A percentile compares a stretch with the other conserved stretches of the same genome.
Evolutionary conservation across 345 rosid species (phyloP).

Genomic region (Populus euphratica): DNA sequence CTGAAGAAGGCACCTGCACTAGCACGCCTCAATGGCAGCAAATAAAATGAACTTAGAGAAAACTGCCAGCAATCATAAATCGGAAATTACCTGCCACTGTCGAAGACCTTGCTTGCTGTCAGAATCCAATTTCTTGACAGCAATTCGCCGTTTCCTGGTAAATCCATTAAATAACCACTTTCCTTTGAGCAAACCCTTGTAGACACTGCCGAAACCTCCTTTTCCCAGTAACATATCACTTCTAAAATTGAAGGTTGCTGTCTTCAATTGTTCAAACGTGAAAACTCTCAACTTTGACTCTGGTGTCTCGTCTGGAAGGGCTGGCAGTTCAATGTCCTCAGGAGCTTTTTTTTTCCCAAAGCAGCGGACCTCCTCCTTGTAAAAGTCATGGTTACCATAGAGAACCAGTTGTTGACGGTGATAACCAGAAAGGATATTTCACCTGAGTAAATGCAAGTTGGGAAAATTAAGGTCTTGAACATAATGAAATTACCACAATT

Average conservation of each 20-base stretch:
- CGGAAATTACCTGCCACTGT: too few relatives aligned
- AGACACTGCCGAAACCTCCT: conserved; percentile 17
- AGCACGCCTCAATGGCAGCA: too few relatives aligned
- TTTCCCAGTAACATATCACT: conserved; percentile 6
- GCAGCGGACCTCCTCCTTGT: neutral
- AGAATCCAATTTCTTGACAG: conserved; percentile 9
- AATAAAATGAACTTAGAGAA: too few relatives aligned
- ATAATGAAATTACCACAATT: too few relatives aligned
- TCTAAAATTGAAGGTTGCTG: conserved; percentile 13
- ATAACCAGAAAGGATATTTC: neutral
- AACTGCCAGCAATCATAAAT: too few relatives aligned
- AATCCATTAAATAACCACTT: neutral
- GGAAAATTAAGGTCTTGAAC: too few relatives aligned
- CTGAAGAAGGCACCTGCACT: too few relatives aligned
- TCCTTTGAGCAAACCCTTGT: conserved; percentile 20
- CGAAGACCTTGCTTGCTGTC: too few relatives aligned
- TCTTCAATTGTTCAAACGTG: conserved; percentile 15
- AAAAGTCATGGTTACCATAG: neutral
- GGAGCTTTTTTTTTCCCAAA: neutral
- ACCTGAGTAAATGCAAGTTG: neutral
- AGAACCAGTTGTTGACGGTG: neutral
- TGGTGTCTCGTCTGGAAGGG: neutral
- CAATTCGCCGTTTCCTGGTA: conserved; percentile 11
- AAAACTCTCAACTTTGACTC: conserved; percentile 13
- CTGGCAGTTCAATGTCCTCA: neutral